Evolutionary conservation across 1,284 basidiomycete genomes (phyloP), one percentile per base, ranked within the genome.

Genomic region (Rhodotorula glutinis): DNA sequence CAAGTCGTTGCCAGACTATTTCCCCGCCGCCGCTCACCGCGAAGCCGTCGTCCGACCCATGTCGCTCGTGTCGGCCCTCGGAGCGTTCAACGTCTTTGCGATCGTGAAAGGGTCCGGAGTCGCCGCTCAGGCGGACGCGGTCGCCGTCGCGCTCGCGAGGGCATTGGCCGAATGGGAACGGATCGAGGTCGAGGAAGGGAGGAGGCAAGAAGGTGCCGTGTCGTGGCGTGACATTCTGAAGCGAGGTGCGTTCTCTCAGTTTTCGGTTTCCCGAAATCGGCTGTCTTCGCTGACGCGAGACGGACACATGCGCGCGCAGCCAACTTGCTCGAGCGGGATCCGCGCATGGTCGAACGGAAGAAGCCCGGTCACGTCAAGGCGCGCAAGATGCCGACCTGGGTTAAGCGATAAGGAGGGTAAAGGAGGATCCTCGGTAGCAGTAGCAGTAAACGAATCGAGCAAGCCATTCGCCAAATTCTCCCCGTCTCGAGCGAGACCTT

Each of bases 321-420:
- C 71, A 89, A 92, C 81, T 82, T 95, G 47, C 80, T 93, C 67
- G 87, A 87, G 79, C 87, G 95, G 77, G 95, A 98, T 82, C 91
- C 92, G 55, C 89, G 95, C 80, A 91, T 94, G 88, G 93, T 97
- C 41, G 95, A 98, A 82, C 85, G 95, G 74, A 98, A 98, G 82
- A 97, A 98, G 84, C 92, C 95, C 13, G 90, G 90, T 69, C 79
- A 87, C 74, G 86, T 88, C 70, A 97, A 97, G 83, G 91, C 95
- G 69, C 87, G 94, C 79, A 94, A 95, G 82, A 84, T 84, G 89
- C 89, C 90, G 76, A 83, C 90, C 73, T 96, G 93, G 92, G 92
- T 96, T 88, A 96, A 94, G 83, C 90, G 93, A 80, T 96, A 27
- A 27, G 17, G 16, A 51, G n/a, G 16, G 25, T n/a, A 13, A 9